These are phyloP conservation scores for Trichoderma gracile DNA, from an alignment of 2,329 filamentous ascomycete species.

Conservation along the genomic window DNA sequence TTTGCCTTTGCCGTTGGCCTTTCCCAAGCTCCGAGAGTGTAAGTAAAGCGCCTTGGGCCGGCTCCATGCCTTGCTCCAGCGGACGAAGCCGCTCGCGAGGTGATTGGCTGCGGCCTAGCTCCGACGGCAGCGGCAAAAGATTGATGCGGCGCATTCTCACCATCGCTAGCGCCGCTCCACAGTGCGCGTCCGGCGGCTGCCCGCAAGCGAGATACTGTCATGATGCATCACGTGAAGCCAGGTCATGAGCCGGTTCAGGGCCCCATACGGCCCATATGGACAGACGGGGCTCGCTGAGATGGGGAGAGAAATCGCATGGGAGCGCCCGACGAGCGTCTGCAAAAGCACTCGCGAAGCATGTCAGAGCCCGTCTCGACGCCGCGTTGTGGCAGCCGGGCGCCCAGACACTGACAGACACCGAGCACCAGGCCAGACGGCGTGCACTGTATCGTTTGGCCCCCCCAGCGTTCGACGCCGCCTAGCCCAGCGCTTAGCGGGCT, in stretches of 20 bases:
- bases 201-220: constrained; percentile 32
- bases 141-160: constrained; percentile 31
- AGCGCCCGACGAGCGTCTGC: constrained; percentile 3
- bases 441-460: constrained; percentile 31
- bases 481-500: constrained; percentile 39
- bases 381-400: constrained; percentile 18
- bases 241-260: constrained; percentile 36
- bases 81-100: constrained; percentile 28
- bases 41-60: constrained; percentile 3
- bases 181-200: constrained; percentile 29
- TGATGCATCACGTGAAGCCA: constrained; percentile 40
- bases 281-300: not conserved
- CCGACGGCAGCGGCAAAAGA: constrained; percentile 32
- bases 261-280: constrained; percentile 31
- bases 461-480: constrained; percentile 36
- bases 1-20: not conserved
- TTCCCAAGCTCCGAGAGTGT: not conserved
- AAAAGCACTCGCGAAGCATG: constrained; percentile 19
- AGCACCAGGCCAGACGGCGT: not conserved
- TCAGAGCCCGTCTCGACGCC: constrained; percentile 5
- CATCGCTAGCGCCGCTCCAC: constrained; percentile 30
- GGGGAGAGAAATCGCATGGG: constrained; percentile 3
- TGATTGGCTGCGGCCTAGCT: constrained; percentile 33
- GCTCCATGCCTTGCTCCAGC: not conserved
- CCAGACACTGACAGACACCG: not conserved